Base-by-base conservation (phyloP, 2,329 filamentous ascomycete genomes). In the Escovopsis weberi region DNA sequence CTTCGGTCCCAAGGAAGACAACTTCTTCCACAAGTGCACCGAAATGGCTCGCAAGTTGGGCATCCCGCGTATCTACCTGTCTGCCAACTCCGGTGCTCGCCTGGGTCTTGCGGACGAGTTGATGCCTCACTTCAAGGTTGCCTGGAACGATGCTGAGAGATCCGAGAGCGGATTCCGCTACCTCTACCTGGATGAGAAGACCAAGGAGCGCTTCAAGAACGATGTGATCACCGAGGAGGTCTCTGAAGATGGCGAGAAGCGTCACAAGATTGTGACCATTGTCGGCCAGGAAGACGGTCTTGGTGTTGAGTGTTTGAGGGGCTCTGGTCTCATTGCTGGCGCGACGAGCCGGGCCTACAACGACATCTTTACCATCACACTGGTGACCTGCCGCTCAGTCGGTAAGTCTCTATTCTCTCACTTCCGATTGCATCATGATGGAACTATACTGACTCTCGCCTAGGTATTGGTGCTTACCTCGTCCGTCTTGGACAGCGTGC, bases 11-110 rank as follows among this genome's bases (percentile, higher is more conserved):
- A 81, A 82, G 66, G 91, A 98, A 69, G 91, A 98, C 65, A 82
- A 85, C 55, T 98, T 94, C 78, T 98, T 98, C 79, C 75, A 93
- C 74, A 95, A 96, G 74, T 98, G 91, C 69, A 96, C 91, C 9
- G 88, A 98, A 65, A 74, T 95, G 51, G 91, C 91, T 48, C 81
- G 88, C 55, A 89, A 86, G 70, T 72, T 95, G 48, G 91, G 91
- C 34, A 94, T 98, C 55, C 91, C 91, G 23, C 85, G 91, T 53
- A 89, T 98, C 60, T 98, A 98, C 68, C 72, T 98, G 46, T 98
- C 91, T 61, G 91, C 91, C 61, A 98, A 98, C 75, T 98, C 91
- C 46, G 91, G 91, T 75, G 91, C 91, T 51, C 88, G 91, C 58
- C 85, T 98, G 54, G 91, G 91, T 57, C 82, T 98, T 64, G 91